These are phyloP conservation scores for Fraxinus xanthoxyloides DNA, from an alignment of 305 asterid species.

Conservation along the genomic window DNA sequence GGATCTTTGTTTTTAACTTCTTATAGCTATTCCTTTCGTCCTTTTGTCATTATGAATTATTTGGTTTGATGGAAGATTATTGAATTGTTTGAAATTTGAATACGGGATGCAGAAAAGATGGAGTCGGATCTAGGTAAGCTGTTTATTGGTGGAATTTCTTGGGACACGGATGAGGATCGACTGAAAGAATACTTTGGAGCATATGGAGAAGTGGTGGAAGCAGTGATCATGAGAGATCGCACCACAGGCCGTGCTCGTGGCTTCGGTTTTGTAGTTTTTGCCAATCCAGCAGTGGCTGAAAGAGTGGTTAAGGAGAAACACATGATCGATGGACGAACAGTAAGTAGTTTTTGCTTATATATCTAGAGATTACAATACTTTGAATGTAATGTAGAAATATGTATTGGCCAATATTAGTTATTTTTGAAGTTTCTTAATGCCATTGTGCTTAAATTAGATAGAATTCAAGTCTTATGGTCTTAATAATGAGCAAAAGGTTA, in stretches of 20 bases:
- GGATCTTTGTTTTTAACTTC: not conserved
- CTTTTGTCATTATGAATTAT: not conserved
- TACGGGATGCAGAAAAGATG: slow-evolving; percentile 41
- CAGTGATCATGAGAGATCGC: slow-evolving; percentile 74
- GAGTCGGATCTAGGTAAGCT: slow-evolving; percentile 69
- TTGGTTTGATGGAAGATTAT: slow-evolving; percentile 6
- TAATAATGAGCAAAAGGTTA: not conserved
- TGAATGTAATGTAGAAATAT: slow-evolving; percentile 14
- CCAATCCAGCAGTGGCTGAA: slow-evolving; percentile 60
- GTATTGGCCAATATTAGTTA: not conserved
- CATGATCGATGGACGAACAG: slow-evolving; percentile 64
- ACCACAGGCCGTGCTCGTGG: slow-evolving; percentile 77
- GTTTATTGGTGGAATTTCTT: slow-evolving; percentile 67
- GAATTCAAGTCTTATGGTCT: not conserved
- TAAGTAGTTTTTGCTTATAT: slow-evolving; percentile 30
- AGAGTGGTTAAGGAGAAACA: slow-evolving; percentile 64
- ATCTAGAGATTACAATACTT: slow-evolving; percentile 8
- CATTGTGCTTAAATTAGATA: slow-evolving; percentile 2
- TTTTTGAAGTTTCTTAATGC: not conserved
- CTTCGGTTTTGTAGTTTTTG: slow-evolving; percentile 60
- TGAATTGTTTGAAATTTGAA: slow-evolving; percentile 2
- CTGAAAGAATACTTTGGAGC: slow-evolving; percentile 60
- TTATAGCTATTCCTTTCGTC: slow-evolving; percentile 1
- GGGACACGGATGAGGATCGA: slow-evolving; percentile 74
- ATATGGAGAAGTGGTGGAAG: slow-evolving; percentile 64